Evolutionary conservation across 768 basidiomycete genomes (phyloP).

Genomic region (Lanmaoa rubissima): DNA sequence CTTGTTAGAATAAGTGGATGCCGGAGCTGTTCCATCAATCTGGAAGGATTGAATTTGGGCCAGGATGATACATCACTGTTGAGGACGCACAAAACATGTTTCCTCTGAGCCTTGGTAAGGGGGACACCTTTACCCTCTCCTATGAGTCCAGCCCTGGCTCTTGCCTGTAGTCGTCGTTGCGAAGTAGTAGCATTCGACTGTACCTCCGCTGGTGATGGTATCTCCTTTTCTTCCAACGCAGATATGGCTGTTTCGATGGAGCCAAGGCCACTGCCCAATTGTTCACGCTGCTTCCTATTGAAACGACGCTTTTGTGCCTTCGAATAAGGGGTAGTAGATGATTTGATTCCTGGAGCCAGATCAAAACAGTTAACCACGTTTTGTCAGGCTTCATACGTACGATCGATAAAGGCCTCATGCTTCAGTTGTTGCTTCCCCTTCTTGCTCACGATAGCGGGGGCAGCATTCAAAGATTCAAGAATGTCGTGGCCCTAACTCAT

Average conservation of each 20-base stretch:
- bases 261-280: conserved; percentile 49
- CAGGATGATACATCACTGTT: not conserved
- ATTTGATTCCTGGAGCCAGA: conserved; percentile 43
- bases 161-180: conserved; percentile 9
- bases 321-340: conserved; percentile 55
- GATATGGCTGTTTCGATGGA: conserved; percentile 56
- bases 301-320: conserved; percentile 69
- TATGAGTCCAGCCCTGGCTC: conserved; percentile 51
- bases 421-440: conserved; percentile 67
- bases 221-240: conserved; percentile 43
- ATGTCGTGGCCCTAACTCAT: conserved; percentile 44
- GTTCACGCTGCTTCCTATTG: conserved; percentile 67
- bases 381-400: conserved; percentile 35
- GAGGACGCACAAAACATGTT: conserved; percentile 61
- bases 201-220: conserved; percentile 14
- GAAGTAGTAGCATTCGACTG: conserved; percentile 18
- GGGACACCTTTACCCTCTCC: conserved; percentile 62
- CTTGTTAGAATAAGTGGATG: conserved; percentile 69
- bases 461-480: conserved; percentile 34
- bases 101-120: conserved; percentile 63
- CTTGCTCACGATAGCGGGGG: conserved; percentile 44
- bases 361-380: not conserved
- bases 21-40: conserved; percentile 64
- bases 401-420: conserved; percentile 66
- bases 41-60: conserved; percentile 26